Percentiles rank a stretch among this genome's conserved stretches.
Evolutionary conservation across 2,329 filamentous ascomycete species (phyloP).

Genomic region (Calycina marina): DNA sequence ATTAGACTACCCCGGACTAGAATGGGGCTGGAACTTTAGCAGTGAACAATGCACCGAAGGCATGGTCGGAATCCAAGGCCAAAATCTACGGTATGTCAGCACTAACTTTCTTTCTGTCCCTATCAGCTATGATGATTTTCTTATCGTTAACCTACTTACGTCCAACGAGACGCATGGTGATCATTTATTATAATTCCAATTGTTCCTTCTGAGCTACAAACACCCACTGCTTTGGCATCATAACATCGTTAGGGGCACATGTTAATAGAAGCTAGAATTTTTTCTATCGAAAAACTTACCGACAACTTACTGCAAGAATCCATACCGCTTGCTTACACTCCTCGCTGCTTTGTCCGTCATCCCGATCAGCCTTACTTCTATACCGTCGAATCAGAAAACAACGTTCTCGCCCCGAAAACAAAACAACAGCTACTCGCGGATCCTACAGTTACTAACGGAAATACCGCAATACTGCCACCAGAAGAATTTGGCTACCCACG

Average conservation of each 20-base stretch:
- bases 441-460: slow-evolving; percentile 54
- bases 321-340: slow-evolving; percentile 79
- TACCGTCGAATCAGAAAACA: slow-evolving; percentile 85
- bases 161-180: slow-evolving; percentile 26
- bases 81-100: slow-evolving; percentile 62
- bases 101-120: slow-evolving; percentile 18
- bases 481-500: slow-evolving; percentile 82
- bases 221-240: no score
- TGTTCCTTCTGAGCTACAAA: slow-evolving; percentile 84
- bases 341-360: slow-evolving; percentile 74
- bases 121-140: slow-evolving; percentile 27
- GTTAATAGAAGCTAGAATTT: no score
- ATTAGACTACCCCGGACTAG: slow-evolving; percentile 71
- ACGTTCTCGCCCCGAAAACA: slow-evolving; percentile 70
- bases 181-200: slow-evolving; percentile 62
- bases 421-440: slow-evolving; percentile 61
- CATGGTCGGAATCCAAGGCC: slow-evolving; percentile 84
- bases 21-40: slow-evolving; percentile 94
- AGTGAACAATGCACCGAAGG: slow-evolving; percentile 89
- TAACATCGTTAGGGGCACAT: no score
- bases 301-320: slow-evolving; percentile 79
- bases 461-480: slow-evolving; percentile 54
- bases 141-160: slow-evolving; percentile 26
- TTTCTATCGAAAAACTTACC: slow-evolving; percentile 74
- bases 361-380: slow-evolving; percentile 85